Evolutionary conservation across 1,139 yeast species (phyloP), one percentile per base, ranked within the genome.

Genomic region (Saccharomyces hybrid): DNA sequence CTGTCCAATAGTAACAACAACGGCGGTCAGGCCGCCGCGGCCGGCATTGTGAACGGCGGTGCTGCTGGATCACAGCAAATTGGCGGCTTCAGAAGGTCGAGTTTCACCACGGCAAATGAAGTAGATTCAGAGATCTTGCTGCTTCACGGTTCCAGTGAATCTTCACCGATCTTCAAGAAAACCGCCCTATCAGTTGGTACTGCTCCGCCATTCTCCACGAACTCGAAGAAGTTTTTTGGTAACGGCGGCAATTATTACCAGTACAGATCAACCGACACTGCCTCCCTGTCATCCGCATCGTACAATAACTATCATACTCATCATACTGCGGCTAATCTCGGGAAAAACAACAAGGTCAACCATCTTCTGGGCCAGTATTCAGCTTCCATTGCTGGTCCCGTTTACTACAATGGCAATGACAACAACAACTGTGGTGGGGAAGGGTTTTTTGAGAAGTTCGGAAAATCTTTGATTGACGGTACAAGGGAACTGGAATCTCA

Each of bases 391-490:
- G 53, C 50, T 8, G 51, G 46, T 7, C 55, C 53, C n/a, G 38
- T 51, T 27, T 32, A 34, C 28, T 51, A 34, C 38, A 46, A 46
- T 16, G 48, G 48, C 23, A 50, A 49, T 31, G 48, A 42, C n/a
- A 51, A 34, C 11, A 46, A n/a, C n/a, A 41, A 28, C 29, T 31
- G 7, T 2, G 51, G 54, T 28, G 60, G 55, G 29, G 63, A 62
- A 19, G 66, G 70, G 7, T 68, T 69, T 51, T 69, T 69, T 51
- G 71, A 69, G 50, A 60, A 62, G 51, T 66, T 69, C 52, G 73
- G 73, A 32, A 65, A 65, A 52, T 59, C 70, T 23, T 52, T 69
- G 47, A 66, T 69, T 19, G 71, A 68, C 53, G 71, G 70, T 11
- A 69, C 73, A 1, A 61, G 64, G 32, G 71, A 69, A 58, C 58